Percentiles rank a stretch among this genome's conserved stretches.
Evolutionary conservation across 2,329 filamentous ascomycete species (phyloP).

Genomic region (Stagonosporopsis tanaceti): DNA sequence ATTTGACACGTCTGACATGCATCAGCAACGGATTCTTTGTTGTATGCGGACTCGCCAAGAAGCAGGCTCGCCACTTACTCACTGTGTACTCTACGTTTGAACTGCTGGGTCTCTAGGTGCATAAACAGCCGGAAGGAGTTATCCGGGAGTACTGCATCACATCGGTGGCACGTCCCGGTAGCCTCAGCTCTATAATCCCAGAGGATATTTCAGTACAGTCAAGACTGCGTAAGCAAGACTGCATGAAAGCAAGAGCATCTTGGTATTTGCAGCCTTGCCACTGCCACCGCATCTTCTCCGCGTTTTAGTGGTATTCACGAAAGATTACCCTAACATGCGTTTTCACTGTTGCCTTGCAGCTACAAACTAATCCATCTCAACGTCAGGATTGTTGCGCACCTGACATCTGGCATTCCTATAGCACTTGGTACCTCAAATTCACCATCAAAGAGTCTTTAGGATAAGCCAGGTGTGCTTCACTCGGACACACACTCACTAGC

Average conservation of each 20-base stretch:
- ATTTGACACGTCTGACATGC: conserved; percentile 6
- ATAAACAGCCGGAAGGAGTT: background rate
- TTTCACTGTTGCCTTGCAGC: too few species aligned
- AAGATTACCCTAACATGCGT: background rate
- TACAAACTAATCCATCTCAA: too few species aligned
- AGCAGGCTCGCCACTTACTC: background rate
- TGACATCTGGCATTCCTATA: too few species aligned
- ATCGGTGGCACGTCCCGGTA: background rate
- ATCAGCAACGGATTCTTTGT: conserved; percentile 1
- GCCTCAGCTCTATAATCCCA: too few species aligned
- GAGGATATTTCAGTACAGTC: background rate
- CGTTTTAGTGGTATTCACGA: background rate
- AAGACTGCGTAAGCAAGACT: background rate
- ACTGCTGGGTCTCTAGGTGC: too few species aligned
- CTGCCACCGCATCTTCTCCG: background rate
- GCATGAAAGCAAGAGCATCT: background rate
- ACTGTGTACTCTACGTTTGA: background rate
- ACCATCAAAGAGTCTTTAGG: too few species aligned
- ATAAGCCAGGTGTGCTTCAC: too few species aligned
- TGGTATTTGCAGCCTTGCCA: background rate
- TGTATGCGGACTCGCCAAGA: background rate
- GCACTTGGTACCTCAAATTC: too few species aligned
- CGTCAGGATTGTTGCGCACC: too few species aligned
- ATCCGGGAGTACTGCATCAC: background rate
- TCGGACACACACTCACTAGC: too few species aligned